phyloP scores from a whole-genome alignment of 2,329 filamentous ascomycete species.

The Colletotrichum spinosum region DNA sequence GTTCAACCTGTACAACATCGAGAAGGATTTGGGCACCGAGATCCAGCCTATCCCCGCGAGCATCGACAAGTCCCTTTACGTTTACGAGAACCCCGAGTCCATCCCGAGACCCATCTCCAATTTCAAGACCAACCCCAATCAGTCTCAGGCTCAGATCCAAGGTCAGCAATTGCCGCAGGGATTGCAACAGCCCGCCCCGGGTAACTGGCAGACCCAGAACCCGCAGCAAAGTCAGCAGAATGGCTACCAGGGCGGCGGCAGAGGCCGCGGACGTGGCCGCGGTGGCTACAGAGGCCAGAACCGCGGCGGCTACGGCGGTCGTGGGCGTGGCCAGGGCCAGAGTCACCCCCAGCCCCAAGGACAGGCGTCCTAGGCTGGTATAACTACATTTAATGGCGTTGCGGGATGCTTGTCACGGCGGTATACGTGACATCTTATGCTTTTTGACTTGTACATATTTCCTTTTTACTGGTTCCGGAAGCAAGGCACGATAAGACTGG shows the following conservation, averaged over 20 bases:
- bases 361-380: conserved; percentile 46
- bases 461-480: conserved; percentile 21
- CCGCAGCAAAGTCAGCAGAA: conserved; percentile 44
- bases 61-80: conserved; percentile 98
- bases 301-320: conserved; percentile 31
- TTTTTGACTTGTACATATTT: conserved; percentile 41
- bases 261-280: conserved; percentile 42
- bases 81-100: conserved; percentile 95
- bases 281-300: conserved; percentile 39
- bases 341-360: conserved; percentile 35
- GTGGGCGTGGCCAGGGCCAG: conserved; percentile 39
- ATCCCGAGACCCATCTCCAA: conserved; percentile 85
- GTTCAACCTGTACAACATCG: conserved; percentile 99
- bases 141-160: conserved; percentile 42
- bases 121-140: conserved; percentile 49
- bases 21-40: conserved; percentile 96
- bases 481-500: conserved; percentile 36
- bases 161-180: conserved; percentile 38
- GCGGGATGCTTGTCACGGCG: conserved; percentile 26
- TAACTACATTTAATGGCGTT: conserved; percentile 31
- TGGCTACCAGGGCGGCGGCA: conserved; percentile 47
- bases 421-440: conserved; percentile 29
- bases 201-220: conserved; percentile 46
- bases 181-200: conserved; percentile 42
- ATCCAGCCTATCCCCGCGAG: conserved; percentile 94